phyloP scores from a whole-genome alignment of 345 rosid genomes.

The Zanthoxylum bungeanum region DNA sequence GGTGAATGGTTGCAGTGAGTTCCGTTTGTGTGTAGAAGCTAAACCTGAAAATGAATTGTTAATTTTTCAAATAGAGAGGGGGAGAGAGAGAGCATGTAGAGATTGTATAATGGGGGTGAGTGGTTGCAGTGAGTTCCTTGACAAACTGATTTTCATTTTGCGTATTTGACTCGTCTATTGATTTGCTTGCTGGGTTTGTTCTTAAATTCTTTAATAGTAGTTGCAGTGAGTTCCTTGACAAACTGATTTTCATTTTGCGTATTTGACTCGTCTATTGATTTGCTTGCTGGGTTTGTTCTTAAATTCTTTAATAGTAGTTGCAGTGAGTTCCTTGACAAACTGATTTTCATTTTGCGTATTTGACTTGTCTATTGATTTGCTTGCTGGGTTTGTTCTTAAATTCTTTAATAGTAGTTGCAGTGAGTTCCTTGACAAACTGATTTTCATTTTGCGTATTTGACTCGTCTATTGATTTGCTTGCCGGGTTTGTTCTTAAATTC shows the following conservation, averaged over 20 bases:
- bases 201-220: no score
- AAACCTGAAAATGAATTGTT: no score
- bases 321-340: no score
- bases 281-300: not conserved
- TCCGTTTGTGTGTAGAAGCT: no score
- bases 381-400: not conserved
- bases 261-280: not conserved
- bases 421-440: no score
- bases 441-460: not conserved
- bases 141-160: not conserved
- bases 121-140: not conserved
- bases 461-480: not conserved
- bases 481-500: not conserved
- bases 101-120: not conserved
- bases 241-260: not conserved
- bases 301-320: no score
- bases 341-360: not conserved
- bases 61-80: not conserved
- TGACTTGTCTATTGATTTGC: not conserved
- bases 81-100: not conserved
- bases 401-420: no score
- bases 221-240: no score
- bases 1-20: not conserved
- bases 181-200: not conserved
- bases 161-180: not conserved